phyloP scores from a whole-genome alignment of 441 rosid genomes.

The Theobroma grandiflorum region DNA sequence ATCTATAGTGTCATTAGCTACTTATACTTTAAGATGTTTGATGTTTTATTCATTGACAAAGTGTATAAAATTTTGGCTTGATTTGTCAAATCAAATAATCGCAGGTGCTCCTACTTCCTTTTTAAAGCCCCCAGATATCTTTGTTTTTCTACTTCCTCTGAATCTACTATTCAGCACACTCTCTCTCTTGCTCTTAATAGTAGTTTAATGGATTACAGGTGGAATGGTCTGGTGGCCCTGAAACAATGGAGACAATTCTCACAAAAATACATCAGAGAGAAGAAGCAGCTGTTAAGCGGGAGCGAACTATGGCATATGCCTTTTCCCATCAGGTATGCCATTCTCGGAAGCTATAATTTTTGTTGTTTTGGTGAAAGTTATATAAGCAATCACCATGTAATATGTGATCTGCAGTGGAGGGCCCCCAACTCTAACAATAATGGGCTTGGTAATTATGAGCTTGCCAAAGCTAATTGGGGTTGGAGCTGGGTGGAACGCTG shows the following conservation, averaged over 20 bases:
- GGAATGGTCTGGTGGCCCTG: slow-evolving; percentile 88
- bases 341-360: neutral
- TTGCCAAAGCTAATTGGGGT: slow-evolving; percentile 85
- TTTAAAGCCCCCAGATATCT: neutral
- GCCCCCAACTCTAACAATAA: slow-evolving; percentile 61
- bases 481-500: slow-evolving; percentile 98
- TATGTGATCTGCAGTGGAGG: slow-evolving; percentile 71
- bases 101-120: neutral
- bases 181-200: neutral
- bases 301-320: slow-evolving; percentile 93
- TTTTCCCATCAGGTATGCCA: slow-evolving; percentile 87
- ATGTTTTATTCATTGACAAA: neutral
- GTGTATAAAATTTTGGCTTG: slow-evolving; percentile 9
- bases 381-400: slow-evolving; percentile 10
- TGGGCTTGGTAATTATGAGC: slow-evolving; percentile 58
- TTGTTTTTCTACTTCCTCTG: neutral
- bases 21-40: neutral
- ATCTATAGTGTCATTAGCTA: neutral
- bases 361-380: neutral
- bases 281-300: slow-evolving; percentile 90
- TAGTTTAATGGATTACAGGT: slow-evolving; percentile 52
- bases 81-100: neutral
- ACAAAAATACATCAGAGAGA: slow-evolving; percentile 81
- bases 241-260: slow-evolving; percentile 77
- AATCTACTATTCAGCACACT: neutral